These are phyloP conservation scores for Triangularia setosa DNA, from an alignment of 2,329 filamentous ascomycete genomes.

Conservation along the genomic window DNA sequence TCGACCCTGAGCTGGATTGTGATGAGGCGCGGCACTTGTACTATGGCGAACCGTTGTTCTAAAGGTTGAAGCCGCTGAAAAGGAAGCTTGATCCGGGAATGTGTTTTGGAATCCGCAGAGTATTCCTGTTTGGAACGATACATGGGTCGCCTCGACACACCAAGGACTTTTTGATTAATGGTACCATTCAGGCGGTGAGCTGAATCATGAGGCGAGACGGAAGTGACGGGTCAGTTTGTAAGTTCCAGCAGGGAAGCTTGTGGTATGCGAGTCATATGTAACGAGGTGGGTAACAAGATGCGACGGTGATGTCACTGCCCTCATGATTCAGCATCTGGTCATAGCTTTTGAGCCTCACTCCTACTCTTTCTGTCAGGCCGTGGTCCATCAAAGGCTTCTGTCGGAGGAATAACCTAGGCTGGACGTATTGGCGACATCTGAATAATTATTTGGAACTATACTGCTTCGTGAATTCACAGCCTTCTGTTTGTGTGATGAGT, in stretches of 20 bases:
- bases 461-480: too few species aligned
- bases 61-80: constrained; percentile 34
- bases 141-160: neutral
- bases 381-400: too few species aligned
- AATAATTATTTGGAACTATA: too few species aligned
- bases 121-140: constrained; percentile 17
- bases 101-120: constrained; percentile 29
- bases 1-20: constrained; percentile 27
- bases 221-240: neutral
- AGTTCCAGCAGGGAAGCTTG: neutral
- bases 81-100: constrained; percentile 31
- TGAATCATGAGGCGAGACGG: neutral
- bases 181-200: neutral
- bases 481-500: neutral
- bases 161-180: neutral
- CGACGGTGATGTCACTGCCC: neutral
- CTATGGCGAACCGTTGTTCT: constrained; percentile 25
- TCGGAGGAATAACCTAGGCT: too few species aligned
- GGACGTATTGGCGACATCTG: too few species aligned
- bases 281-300: neutral
- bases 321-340: neutral
- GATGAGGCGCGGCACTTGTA: constrained; percentile 28
- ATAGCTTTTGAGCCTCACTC: neutral
- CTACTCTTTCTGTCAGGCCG: too few species aligned
- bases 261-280: neutral